These are phyloP conservation scores for Naematelia aurantialba DNA, from an alignment of 768 basidiomycete genomes.

Conservation along the genomic window DNA sequence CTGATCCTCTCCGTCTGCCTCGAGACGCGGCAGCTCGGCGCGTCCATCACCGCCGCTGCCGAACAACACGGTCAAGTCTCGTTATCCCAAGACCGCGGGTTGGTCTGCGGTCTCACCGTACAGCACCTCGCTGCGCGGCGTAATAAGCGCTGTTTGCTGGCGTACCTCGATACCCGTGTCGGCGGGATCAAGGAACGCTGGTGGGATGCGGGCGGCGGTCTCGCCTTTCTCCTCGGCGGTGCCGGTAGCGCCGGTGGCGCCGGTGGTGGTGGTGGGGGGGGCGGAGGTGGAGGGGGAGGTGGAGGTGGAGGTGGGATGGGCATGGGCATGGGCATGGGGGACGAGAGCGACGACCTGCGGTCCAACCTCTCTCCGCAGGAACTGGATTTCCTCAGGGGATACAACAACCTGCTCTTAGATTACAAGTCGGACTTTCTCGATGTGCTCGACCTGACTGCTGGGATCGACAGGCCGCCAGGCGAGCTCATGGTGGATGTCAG, in stretches of 20 bases:
- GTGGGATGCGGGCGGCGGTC: constrained; percentile 74
- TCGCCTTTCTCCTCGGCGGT: constrained; percentile 67
- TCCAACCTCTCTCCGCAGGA: constrained; percentile 48
- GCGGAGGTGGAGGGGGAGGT: too few relatives aligned
- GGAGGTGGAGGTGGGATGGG: too few relatives aligned
- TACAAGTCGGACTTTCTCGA: constrained; percentile 80
- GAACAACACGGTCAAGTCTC: constrained; percentile 41
- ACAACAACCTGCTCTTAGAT: constrained; percentile 73
- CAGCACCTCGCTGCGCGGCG: constrained; percentile 83
- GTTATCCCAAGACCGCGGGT: constrained; percentile 55
- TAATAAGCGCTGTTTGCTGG: constrained; percentile 93
- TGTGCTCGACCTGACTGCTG: constrained; percentile 74
- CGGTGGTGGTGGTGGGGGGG: too few relatives aligned
- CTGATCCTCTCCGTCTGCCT: constrained; percentile 80
- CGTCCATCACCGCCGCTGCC: constrained; percentile 48
- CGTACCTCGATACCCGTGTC: constrained; percentile 82
- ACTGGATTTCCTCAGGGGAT: constrained; percentile 77
- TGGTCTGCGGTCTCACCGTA: constrained; percentile 65
- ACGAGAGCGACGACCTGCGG: constrained; percentile 36
- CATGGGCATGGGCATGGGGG: constrained; percentile 21
- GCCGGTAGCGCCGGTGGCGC: constrained; percentile 9
- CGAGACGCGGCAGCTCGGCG: constrained; percentile 77
- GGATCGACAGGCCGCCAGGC: constrained; percentile 73
- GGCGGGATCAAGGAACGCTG: constrained; percentile 80
- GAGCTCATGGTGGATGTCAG: constrained; percentile 83